Percentiles rank a stretch among this genome's conserved stretches.
phyloP scores from a whole-genome alignment of 2,329 filamentous ascomycete genomes.

The Gaeumannomyces sp. region DNA sequence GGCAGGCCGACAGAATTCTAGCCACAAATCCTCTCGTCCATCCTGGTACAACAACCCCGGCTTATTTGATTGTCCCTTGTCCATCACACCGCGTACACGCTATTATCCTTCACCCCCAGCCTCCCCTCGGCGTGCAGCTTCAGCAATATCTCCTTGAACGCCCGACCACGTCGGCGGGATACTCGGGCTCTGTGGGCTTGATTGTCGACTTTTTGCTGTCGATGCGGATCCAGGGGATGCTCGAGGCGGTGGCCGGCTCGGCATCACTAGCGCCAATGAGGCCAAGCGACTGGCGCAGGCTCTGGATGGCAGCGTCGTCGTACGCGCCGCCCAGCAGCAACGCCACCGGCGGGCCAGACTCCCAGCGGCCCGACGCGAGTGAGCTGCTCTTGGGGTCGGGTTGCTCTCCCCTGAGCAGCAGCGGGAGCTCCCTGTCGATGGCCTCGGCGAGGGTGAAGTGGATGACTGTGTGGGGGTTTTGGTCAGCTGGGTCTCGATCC shows the following conservation, averaged over 20 bases:
- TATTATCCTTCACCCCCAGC: not conserved
- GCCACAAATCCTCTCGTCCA: no score
- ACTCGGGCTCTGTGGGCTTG: not conserved
- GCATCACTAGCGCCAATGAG: not conserved
- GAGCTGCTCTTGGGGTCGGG: slow-evolving; percentile 14
- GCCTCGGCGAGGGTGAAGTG: slow-evolving; percentile 18
- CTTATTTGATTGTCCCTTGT: no score
- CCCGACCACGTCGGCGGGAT: not conserved
- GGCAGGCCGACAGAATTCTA: no score
- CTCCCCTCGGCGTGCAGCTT: slow-evolving; percentile 1
- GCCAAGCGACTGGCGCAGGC: slow-evolving; percentile 8
- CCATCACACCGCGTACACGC: slow-evolving; percentile 1
- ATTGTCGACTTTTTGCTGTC: slow-evolving; percentile 5
- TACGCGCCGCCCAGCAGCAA: slow-evolving; percentile 21
- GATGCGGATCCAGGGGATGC: slow-evolving; percentile 5
- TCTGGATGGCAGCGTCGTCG: slow-evolving; percentile 16
- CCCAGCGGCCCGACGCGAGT: slow-evolving; percentile 15
- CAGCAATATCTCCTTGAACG: slow-evolving; percentile 1
- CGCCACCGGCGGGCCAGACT: slow-evolving; percentile 13
- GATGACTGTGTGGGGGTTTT: slow-evolving; percentile 10
- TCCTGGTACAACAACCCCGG: no score
- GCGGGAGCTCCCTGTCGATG: slow-evolving; percentile 17
- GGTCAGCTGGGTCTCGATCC: no score
- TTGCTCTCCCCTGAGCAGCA: slow-evolving; percentile 15
- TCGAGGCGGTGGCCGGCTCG: not conserved